These are phyloP conservation scores for Sorghum bicolor DNA, from an alignment of 176 grass and related monocot genomes.

Conservation along the genomic window DNA sequence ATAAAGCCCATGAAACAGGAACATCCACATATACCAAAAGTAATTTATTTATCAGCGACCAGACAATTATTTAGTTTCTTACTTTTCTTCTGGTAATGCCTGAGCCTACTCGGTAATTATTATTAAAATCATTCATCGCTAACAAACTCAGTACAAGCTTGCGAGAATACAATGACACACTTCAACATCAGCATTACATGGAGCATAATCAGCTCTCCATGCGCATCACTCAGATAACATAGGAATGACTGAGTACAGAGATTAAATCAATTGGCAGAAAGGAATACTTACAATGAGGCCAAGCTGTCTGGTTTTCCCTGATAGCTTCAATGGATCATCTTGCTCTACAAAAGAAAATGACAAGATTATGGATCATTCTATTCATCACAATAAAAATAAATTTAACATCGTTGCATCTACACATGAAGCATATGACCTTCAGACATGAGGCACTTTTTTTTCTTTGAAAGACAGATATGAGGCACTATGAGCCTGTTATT, in stretches of 20 bases:
- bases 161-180: neutral
- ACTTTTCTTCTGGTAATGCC: neutral
- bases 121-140: neutral
- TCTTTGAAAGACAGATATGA: neutral
- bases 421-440: neutral
- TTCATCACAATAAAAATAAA: neutral
- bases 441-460: neutral
- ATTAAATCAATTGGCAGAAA: neutral
- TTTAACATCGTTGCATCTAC: neutral
- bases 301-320: conserved; percentile 67
- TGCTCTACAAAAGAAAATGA: conserved; percentile 38
- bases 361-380: neutral
- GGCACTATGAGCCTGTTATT: neutral
- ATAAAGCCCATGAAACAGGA: neutral
- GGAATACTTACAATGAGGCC: conserved; percentile 75
- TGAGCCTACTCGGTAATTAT: neutral
- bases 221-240: neutral
- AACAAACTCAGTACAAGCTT: neutral
- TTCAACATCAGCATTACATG: neutral
- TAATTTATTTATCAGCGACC: neutral
- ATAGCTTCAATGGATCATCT: conserved; percentile 81
- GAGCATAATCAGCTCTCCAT: neutral
- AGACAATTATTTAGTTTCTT: neutral
- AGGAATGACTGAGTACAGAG: neutral
- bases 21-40: neutral